Evolutionary conservation across 768 basidiomycete genomes (phyloP), one percentile per base, ranked within the genome.

Genomic region (Macrolepiota albuminosa): DNA sequence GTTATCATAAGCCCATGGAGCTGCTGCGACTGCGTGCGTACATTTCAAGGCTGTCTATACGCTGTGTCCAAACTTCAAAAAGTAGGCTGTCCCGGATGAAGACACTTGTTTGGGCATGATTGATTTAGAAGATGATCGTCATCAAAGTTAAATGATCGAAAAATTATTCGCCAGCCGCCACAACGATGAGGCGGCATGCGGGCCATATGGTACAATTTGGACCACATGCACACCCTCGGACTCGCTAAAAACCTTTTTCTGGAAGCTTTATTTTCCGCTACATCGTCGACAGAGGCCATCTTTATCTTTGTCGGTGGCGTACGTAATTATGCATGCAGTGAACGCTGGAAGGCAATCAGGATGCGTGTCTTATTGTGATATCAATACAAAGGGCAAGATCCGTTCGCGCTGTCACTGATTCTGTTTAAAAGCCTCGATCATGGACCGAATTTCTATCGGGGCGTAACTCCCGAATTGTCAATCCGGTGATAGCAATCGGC

Each of bases 341-440:
- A 24, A 36, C n/a, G 36, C 24, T 52, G 9, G 11, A 53, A 6
- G 37, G 37, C 39, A 42, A 10, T 29, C 10, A 18, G 18, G 7
- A 54, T 42, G 18, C 37, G 18, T 31, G 3, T 40, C 39, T 54
- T 53, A 40, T 40, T 16, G 16, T 26, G 24, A 11, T 50, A 9
- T 33, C 52, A 53, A 53, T 39, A 39, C 5, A 39, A 16, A 52
- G 14, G 21, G 36, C 36, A 37, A 14, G 51, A 37, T 52, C 51
- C 51, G 51, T 36, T 52, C 36, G 36, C n/a, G n/a, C 40, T 18
- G 40, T 13, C 54, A 42, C 18, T 33, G 18, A 31, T 43, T 29
- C n/a, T 54, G 29, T 31, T 43, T 1, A 54, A 54, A 54, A n/a
- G 29, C 11, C n/a, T 54, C 54, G 59, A 60, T 60, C 52, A 55